phyloP scores from a whole-genome alignment of 2,329 filamentous ascomycete genomes.

The Microsporum canis region DNA sequence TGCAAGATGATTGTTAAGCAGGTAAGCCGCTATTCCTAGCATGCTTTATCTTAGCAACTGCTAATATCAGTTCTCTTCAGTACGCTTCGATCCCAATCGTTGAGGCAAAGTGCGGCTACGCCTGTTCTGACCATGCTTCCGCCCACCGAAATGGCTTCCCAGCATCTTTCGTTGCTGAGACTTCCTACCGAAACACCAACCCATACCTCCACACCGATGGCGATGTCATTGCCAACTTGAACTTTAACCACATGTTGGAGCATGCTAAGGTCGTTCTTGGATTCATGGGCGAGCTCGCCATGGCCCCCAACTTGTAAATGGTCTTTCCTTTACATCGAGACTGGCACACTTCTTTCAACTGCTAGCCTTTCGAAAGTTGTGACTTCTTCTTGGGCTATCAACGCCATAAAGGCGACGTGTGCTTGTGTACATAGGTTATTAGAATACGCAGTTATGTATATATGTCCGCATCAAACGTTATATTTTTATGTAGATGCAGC shows the following conservation, averaged over 20 bases:
- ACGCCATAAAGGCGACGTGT: too few relatives aligned
- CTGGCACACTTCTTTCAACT: not conserved
- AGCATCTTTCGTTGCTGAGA: constrained; percentile 54
- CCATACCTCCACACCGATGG: constrained; percentile 63
- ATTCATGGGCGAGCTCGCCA: constrained; percentile 72
- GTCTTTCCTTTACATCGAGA: not conserved
- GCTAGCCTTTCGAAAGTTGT: not conserved
- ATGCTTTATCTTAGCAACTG: too few relatives aligned
- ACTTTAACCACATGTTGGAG: constrained; percentile 85
- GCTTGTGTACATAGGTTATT: too few relatives aligned
- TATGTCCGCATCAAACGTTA: too few relatives aligned
- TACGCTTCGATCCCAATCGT: constrained; percentile 86
- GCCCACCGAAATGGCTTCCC: constrained; percentile 56
- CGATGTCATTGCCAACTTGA: constrained; percentile 59
- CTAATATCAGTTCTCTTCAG: constrained; percentile 22
- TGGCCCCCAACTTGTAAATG: constrained; percentile 22
- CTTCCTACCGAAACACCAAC: constrained; percentile 49
- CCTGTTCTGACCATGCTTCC: constrained; percentile 30
- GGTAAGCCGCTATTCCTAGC: constrained; percentile 27
- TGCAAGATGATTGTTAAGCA: constrained; percentile 78
- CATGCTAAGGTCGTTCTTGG: constrained; percentile 76
- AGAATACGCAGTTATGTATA: too few relatives aligned
- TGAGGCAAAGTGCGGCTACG: constrained; percentile 80
- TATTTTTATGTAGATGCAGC: too few relatives aligned
- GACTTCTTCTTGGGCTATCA: too few relatives aligned